Conservation (phyloP, 1,139 yeast genomes). For the Ogataea hybrid region DNA sequence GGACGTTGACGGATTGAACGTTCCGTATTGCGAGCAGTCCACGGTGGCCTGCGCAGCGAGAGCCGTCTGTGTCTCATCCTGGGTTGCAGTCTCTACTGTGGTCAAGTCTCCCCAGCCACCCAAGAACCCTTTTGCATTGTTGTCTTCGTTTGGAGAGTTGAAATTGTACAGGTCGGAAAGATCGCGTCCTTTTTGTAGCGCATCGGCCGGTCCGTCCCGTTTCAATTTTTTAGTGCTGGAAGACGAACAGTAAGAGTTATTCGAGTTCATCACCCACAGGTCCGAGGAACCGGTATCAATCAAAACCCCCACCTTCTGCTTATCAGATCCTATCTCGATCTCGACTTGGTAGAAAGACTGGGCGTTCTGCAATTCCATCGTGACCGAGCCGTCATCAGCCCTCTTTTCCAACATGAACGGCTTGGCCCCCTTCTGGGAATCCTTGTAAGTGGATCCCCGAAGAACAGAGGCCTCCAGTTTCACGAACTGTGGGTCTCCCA, state of each 20-base stretch:
- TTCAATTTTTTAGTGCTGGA: conserved; percentile 8
- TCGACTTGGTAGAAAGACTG: conserved; percentile 49
- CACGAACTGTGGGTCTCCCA: conserved; percentile 10
- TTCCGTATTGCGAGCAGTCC: conserved; percentile 45
- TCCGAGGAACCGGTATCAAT: conserved; percentile 73
- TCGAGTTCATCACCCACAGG: conserved; percentile 50
- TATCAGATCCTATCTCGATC: conserved; percentile 54
- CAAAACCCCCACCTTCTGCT: conserved; percentile 49
- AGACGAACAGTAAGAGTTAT: conserved; percentile 30
- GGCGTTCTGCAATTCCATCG: conserved; percentile 42
- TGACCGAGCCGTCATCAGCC: conserved; percentile 35
- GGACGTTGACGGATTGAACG: conserved; percentile 48
- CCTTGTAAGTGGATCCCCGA: conserved; percentile 28
- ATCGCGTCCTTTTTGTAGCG: conserved; percentile 11
- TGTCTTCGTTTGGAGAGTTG: conserved; percentile 1
- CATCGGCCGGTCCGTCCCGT: background rate
- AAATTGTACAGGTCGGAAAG: conserved; percentile 9
- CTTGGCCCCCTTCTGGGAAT: conserved; percentile 22
- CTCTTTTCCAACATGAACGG: conserved; percentile 35
- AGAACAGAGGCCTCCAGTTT: conserved; percentile 24
- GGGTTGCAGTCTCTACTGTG: background rate
- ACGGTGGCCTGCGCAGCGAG: conserved; percentile 16
- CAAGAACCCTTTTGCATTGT: background rate
- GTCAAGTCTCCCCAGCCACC: background rate
- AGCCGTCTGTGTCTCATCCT: conserved; percentile 2